Evolutionary conservation across 495 filamentous ascomycete genomes (phyloP), one percentile per base, ranked within the genome.

Genomic region (Daldinia caldariorum): DNA sequence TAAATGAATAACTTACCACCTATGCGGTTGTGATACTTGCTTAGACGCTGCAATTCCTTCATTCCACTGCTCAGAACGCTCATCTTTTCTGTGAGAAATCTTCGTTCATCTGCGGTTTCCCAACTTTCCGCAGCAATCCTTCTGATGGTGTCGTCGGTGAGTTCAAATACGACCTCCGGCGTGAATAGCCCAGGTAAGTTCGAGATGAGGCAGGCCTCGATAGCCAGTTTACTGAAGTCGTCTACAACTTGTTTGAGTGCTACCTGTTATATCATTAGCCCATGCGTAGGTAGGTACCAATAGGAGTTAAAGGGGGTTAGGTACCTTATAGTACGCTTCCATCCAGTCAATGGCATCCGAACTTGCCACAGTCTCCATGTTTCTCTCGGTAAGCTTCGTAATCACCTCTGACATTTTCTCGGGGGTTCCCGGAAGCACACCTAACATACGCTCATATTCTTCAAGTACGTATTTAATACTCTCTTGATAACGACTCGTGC

Each of bases 161-260:
- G 54, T 0, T 67, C 54, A 26, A 47, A 73, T 14, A 83, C 77
- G 0, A 65, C 34, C 50, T 78, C 63, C 4, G 79, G 79, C 4
- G 73, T 75, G 59, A 79, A 78, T 51, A 82, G 63, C 20, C 62
- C 60, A 50, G 76, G 71, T 5, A 82, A 59, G 8, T 70, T 41
- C 8, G 67, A 61, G 16, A 88, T 75, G 16, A 88, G 77, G 50
- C 81, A 83, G n/a, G 82, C 83, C 39, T 88, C 85, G 22, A 86
- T 79, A 6, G 76, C 87, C 12, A 84, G 75, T 0, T 70, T 80
- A n/a, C 81, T 78, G 45, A 88, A 72, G 50, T 88, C 83, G 55
- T 89, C 83, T 4, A 85, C 69, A 64, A 88, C 85, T 0, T 73
- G 78, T 51, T 82, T 75, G 29, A 84, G 71, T 14, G 85, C 80